Base-by-base conservation (phyloP, 306 rosid genomes). In the Fragaria ananassa region DNA sequence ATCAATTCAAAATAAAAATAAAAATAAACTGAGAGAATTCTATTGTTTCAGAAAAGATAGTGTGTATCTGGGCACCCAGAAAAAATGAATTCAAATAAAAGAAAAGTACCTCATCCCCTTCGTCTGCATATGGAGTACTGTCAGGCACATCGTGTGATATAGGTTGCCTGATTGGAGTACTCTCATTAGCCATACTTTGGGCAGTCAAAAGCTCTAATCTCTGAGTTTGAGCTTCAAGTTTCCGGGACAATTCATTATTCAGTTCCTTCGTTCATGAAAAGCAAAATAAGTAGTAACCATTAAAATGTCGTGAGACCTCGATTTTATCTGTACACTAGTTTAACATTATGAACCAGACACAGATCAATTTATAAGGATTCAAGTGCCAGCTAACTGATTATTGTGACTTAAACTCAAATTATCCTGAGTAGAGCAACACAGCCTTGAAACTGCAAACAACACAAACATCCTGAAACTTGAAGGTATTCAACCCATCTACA, bases 161-260 rank as follows among this genome's bases (percentile, higher is more conserved):
- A 51, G 87, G 89, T 77, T 81, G 95, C 75, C 87, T 85, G 10
- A 81, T 77, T 13, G 87, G 80, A 83, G 82, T 77, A 77, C 81
- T 83, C 78, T 77, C 97, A 46, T 72, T 82, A 44, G 88, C 91
- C 98, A 96, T 92, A 72, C 87, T 91, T 89, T 83, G 97, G 79
- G 99, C 85, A 66, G 96, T 89, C 90, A 92, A 86, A 77, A 96
- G 90, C 88, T 96, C 99, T 83, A 96, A 78, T 88, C 98, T 91
- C 82, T 92, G 99, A 49, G 99, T 95, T 88, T 92, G 99, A 78
- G 86, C 75, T 85, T 96, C 98, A 47, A 96, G 97, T 75, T 96
- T 92, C 67, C 83, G 82, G 10, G 98, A 87, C 80, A 96, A 71
- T 76, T 92, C 99, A 78, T 85, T 87, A 88, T 96, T 92, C 81